These are phyloP conservation scores for Senna siamea DNA, from an alignment of 306 rosid genomes.

Conservation along the genomic window DNA sequence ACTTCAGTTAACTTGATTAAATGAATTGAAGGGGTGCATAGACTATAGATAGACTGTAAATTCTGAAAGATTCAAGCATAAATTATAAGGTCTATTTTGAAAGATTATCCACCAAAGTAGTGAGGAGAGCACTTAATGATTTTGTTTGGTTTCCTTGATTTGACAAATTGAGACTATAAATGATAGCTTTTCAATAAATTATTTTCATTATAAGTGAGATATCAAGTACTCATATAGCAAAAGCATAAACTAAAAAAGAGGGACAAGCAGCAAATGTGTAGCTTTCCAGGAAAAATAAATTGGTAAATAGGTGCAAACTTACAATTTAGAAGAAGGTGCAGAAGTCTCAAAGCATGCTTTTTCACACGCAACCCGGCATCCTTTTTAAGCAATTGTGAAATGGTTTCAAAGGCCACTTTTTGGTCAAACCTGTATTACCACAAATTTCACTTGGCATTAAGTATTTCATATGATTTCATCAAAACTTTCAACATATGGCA, in stretches of 20 bases:
- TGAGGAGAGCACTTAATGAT: constrained; percentile 7
- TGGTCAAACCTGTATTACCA: constrained; percentile 63
- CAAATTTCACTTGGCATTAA: constrained; percentile 31
- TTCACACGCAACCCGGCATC: constrained; percentile 73
- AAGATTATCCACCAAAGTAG: constrained; percentile 12
- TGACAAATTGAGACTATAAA: constrained; percentile 2
- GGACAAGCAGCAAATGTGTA: constrained; percentile 15
- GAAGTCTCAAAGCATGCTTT: constrained; percentile 63
- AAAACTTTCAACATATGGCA: constrained; percentile 35
- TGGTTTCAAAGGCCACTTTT: constrained; percentile 58
- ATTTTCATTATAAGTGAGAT: constrained; percentile 21
- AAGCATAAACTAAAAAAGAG: constrained; percentile 26
- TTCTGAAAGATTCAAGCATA: neutral
- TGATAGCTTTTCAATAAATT: constrained; percentile 11
- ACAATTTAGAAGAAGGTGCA: constrained; percentile 80
- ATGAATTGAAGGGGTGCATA: neutral
- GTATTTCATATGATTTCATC: constrained; percentile 25
- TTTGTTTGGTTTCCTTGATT: constrained; percentile 24
- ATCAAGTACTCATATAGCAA: neutral
- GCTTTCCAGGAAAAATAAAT: neutral
- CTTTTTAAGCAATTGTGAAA: constrained; percentile 66
- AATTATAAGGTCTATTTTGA: constrained; percentile 1
- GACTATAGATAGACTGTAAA: neutral
- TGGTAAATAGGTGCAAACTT: constrained; percentile 45
- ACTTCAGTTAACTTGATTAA: constrained; percentile 5